Base-by-base conservation (phyloP, 2,329 filamentous ascomycete species). In the Beauveria australis region DNA sequence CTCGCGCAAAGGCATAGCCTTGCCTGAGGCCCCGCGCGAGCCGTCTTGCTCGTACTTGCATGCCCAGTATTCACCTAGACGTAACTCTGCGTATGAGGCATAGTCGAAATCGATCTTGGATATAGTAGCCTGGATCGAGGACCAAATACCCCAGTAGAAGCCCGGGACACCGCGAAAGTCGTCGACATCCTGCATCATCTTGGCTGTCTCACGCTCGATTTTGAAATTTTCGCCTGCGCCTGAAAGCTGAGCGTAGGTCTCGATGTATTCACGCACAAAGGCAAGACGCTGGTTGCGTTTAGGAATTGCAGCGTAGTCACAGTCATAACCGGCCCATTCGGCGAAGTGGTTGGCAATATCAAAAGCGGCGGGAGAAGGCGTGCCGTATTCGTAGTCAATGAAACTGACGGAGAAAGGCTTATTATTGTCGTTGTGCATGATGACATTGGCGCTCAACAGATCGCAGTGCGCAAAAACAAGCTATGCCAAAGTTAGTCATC, bases 341-440 rank as follows among this genome's bases (percentile, higher is more conserved):
- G 94, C 92, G 72, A 99, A 96, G 79, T 99, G 94, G 76, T 99
- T 99, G 55, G 93, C 89, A 67, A 99, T 87, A 73, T 99, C 94
- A 75, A 99, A 99, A 2, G 93, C 92, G 4, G 92, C 92, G 1
- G 93, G 93, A 1, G 92, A 93, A 2, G 94, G 92, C 5, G 91
- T 94, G 16, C 92, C 92, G 74, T 99, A 99, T 74, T 99, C 94
- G 78, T 97, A 99, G 76, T 99, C 94, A 73, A 99, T 99, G 75
- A 99, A 97, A 70, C 84, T 84, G 60, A 93, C 88, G 3, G 76
- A 62, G 6, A 58, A 47, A 12, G 53, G 61, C 44, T 80, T 53
- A 79, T 71, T 63, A 43, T 67, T 68, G 33, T 74, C 66, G 49
- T 69, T 71, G 66, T 91, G 81, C 65, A 97, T 85, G 69, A 99